Evolutionary conservation across 1,284 basidiomycete genomes (phyloP), one percentile per base, ranked within the genome.

Genomic region (Irpex sp.): DNA sequence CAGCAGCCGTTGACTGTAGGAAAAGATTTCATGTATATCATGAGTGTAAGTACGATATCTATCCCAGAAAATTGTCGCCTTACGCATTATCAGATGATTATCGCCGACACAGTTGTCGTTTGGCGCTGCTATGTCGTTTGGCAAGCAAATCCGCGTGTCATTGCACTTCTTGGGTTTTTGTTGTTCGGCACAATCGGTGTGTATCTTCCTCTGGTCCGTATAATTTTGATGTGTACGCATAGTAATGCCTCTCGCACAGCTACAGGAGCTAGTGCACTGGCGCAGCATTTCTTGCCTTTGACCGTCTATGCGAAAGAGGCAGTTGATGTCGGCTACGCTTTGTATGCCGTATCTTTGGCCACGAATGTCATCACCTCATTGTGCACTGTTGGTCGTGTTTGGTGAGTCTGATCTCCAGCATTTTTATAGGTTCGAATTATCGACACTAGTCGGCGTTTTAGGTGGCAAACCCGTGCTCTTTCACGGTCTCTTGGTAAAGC

Each of bases 301-400:
- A 19, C 9, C 49, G 21, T 19, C 21, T 9, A 9, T 19, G 11
- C 49, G 8, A 17, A 19, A 17, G 17, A 52, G 49, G 9, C 49
- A 8, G 17, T 52, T 17, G 8, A 13, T 17, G 11, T 52, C 21
- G 49, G 49, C 9, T 19, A 17, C 17, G 49, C 49, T 8, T 15
- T 52, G 49, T 52, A 19, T 26, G 3, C 49, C 49, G 17, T 52
- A 17, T 52, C 49, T 52, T 72, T 80, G 56, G 72, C 70, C 61
- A 77, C 77, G 11, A 81, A 80, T 60, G 59, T 74, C 62, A 59
- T 80, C 52, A 70, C 79, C 26, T 81, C 78, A 5, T 54, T 59
- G 11, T 74, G 81, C 67, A 81, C 81, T 38, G 73, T 75, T 19
- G 71, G 60, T 38, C 77, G 76, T 55, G 75, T 80, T 57, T 79